Base-by-base conservation (phyloP, 257 asterid genomes). In the Solanum paucissectum region DNA sequence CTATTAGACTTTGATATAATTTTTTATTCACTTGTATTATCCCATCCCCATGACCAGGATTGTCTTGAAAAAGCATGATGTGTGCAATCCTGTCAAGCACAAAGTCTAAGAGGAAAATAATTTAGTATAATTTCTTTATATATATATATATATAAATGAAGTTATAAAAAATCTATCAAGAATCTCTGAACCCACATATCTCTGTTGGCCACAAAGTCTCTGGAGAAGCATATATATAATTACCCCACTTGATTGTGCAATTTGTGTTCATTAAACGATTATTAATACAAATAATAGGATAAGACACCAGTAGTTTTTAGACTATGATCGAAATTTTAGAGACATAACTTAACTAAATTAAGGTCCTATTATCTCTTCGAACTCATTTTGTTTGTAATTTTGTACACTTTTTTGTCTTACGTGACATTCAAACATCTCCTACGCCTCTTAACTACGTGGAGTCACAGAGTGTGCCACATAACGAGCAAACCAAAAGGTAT, bases 391-490 rank as follows among this genome's bases (percentile, higher is more conserved):
- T 49, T 49, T 49, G 7, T 5, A 14, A 49, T 49, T 14, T 14
- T 49, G 1, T 5, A 49, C 3, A 14, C 2, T 5, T 16, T 52
- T 2, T 49, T 52, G 8, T 52, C 8, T 52, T 49, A 49, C 8
- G 21, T 14, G 21, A 3, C 3, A 49, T 49, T 52, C 21, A 52
- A 49, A 52, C 8, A 52, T 52, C 0, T 52, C 1, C 21, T 52
- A 52, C 0, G 9, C 3, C 0, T 0, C 9, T 52, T 52, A 52
- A 52, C 9, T 52, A 52, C 0, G 1, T 52, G 0, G 3, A 16
- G 9, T 52, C 9, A 52, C 23, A 0, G 3, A 52, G 9, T 16
- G 9, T 16, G 23, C 23, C 9, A 16, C 20, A 4, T 12, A 46
- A 44, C 18, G 11, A 5, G 6, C 11, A 44, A 44, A 44, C 4